A percentile compares a stretch with the other conserved stretches of the same genome.
Conservation (phyloP, 164 flowering plant species). For the Kingdonia uniflora region DNA sequence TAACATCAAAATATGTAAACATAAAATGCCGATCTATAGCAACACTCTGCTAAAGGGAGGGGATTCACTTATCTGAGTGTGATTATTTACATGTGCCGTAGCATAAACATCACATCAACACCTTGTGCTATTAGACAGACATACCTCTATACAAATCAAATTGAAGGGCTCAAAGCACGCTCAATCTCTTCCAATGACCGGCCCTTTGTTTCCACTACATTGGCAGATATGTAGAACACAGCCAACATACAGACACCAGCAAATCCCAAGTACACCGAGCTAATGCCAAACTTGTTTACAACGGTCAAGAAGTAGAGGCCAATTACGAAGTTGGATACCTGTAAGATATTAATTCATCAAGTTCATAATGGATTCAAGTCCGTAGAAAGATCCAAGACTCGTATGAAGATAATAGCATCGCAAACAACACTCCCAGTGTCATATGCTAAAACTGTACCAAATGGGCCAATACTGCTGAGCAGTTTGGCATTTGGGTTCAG, state of each 20-base stretch:
- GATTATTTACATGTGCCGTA: too few relatives aligned
- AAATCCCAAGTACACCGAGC: slow-evolving; percentile 81
- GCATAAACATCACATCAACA: too few relatives aligned
- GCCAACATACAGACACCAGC: slow-evolving; percentile 63
- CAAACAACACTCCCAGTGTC: too few relatives aligned
- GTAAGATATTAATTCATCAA: slow-evolving; percentile 11
- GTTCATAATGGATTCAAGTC: not conserved
- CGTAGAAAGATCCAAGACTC: slow-evolving; percentile 1
- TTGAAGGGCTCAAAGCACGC: slow-evolving; percentile 51
- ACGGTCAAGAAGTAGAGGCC: slow-evolving; percentile 92
- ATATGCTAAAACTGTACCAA: too few relatives aligned
- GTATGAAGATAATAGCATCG: not conserved
- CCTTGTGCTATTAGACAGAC: too few relatives aligned
- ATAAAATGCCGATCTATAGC: too few relatives aligned
- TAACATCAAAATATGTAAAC: too few relatives aligned
- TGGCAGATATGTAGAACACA: slow-evolving; percentile 72
- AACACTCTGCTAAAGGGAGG: too few relatives aligned
- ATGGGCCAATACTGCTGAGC: too few relatives aligned
- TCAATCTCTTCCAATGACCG: slow-evolving; percentile 94
- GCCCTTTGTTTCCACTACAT: slow-evolving; percentile 95
- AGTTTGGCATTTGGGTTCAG: too few relatives aligned
- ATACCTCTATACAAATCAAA: slow-evolving; percentile 17
- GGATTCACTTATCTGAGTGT: too few relatives aligned
- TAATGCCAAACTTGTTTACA: slow-evolving; percentile 89
- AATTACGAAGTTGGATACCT: slow-evolving; percentile 87